phyloP scores from a whole-genome alignment of 768 basidiomycete genomes.

The Leucosporidium yakuticum region DNA sequence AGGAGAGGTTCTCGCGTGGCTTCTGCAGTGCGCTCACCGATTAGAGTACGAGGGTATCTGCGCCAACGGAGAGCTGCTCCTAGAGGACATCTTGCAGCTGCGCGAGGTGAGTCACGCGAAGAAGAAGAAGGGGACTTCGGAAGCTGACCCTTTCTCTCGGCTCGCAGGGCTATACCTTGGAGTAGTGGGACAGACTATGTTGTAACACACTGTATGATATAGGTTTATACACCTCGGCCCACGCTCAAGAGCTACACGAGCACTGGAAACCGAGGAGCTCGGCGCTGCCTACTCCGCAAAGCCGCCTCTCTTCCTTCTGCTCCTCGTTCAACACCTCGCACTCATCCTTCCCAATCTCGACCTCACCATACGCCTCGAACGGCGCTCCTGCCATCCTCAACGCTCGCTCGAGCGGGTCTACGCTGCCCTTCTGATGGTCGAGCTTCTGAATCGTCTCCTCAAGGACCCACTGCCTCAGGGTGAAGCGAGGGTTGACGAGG shows the following conservation, averaged over 20 bases:
- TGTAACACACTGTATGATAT: too few species aligned
- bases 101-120: too few species aligned
- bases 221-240: too few species aligned
- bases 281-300: conserved; percentile 29
- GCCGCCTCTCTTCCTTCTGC: conserved; percentile 31
- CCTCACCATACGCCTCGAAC: conserved; percentile 77
- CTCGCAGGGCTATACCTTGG: too few species aligned
- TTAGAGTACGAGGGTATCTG: too few species aligned
- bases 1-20: too few species aligned
- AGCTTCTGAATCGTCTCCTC: conserved; percentile 81
- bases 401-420: conserved; percentile 62
- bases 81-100: too few species aligned
- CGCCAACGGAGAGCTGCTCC: too few species aligned
- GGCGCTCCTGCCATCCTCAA: conserved; percentile 85
- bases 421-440: conserved; percentile 51
- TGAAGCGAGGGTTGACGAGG: conserved; percentile 77
- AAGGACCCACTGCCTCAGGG: conserved; percentile 89
- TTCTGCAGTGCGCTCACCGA: too few species aligned
- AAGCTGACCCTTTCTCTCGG: too few species aligned
- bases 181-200: too few species aligned
- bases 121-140: too few species aligned
- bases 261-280: conserved; percentile 39
- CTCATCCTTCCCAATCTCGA: conserved; percentile 43
- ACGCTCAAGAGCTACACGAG: conserved; percentile 23
- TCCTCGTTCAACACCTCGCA: conserved; percentile 18